Evolutionary conservation across 495 filamentous ascomycete genomes (phyloP).

Genomic region (Trichoderma erinaceum): DNA sequence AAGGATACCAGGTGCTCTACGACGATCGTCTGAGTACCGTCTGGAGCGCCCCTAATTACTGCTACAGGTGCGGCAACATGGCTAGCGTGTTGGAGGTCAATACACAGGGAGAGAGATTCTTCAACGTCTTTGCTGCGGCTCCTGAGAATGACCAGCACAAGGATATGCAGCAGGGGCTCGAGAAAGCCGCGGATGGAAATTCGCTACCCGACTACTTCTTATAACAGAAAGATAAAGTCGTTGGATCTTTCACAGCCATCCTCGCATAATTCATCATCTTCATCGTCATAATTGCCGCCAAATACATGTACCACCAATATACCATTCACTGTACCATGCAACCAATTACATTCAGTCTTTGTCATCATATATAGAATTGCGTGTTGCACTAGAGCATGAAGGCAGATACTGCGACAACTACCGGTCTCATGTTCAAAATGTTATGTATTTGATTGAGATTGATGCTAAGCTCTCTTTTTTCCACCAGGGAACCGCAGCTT

Average conservation of each 20-base stretch:
- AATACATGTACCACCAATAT: neutral
- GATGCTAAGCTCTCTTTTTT: constrained; percentile 5
- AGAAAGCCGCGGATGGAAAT: constrained; percentile 46
- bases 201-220: constrained; percentile 53
- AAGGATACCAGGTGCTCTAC: constrained; percentile 92
- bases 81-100: constrained; percentile 94
- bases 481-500: neutral
- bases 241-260: neutral
- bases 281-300: neutral
- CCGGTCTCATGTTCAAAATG: neutral
- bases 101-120: constrained; percentile 82
- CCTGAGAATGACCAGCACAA: constrained; percentile 92
- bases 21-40: constrained; percentile 92
- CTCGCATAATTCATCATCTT: neutral
- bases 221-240: constrained; percentile 20
- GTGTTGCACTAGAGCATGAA: constrained; percentile 3
- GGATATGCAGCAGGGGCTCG: constrained; percentile 60
- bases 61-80: constrained; percentile 94
- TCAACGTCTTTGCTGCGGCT: constrained; percentile 95
- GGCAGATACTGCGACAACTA: neutral
- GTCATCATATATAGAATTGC: constrained; percentile 11
- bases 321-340: neutral
- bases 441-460: neutral
- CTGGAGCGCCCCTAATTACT: constrained; percentile 97
- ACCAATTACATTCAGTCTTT: neutral